phyloP scores from a whole-genome alignment of 2,329 filamentous ascomycete species.

The Nemania bipapillata region DNA sequence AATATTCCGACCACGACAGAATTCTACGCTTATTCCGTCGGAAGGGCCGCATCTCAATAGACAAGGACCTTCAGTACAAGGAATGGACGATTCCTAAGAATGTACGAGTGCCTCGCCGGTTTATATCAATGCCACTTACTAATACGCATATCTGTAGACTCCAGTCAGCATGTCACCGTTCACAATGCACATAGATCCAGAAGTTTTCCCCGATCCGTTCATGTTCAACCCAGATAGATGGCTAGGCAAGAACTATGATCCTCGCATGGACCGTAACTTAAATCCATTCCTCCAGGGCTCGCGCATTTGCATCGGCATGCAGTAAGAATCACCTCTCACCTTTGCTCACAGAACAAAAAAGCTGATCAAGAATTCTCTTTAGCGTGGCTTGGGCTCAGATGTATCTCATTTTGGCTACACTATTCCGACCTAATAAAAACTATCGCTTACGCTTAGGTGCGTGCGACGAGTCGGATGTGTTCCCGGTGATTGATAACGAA shows the following conservation, averaged over 20 bases:
- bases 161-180: conserved; percentile 33
- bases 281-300: conserved; percentile 22
- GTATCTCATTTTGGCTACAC: conserved; percentile 18
- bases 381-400: conserved; percentile 27
- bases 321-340: conserved; percentile 5
- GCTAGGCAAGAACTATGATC: conserved; percentile 21
- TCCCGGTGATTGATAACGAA: conserved; percentile 29
- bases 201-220: conserved; percentile 32
- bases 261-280: conserved; percentile 23
- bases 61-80: conserved; percentile 29
- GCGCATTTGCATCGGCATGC: conserved; percentile 22
- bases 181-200: conserved; percentile 32
- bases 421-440: conserved; percentile 19
- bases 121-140: not conserved
- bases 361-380: not conserved
- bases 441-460: conserved; percentile 9
- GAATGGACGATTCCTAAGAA: conserved; percentile 29
- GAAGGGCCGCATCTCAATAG: conserved; percentile 31
- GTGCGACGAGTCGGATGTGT: conserved; percentile 31
- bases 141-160: conserved; percentile 11
- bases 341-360: not conserved
- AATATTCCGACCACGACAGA: not conserved
- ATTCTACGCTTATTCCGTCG: conserved; percentile 25
- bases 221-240: conserved; percentile 27
- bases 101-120: conserved; percentile 11